Evolutionary conservation across 176 grass and related monocot genomes (phyloP).

Genomic region (Cenchrus purpureus): DNA sequence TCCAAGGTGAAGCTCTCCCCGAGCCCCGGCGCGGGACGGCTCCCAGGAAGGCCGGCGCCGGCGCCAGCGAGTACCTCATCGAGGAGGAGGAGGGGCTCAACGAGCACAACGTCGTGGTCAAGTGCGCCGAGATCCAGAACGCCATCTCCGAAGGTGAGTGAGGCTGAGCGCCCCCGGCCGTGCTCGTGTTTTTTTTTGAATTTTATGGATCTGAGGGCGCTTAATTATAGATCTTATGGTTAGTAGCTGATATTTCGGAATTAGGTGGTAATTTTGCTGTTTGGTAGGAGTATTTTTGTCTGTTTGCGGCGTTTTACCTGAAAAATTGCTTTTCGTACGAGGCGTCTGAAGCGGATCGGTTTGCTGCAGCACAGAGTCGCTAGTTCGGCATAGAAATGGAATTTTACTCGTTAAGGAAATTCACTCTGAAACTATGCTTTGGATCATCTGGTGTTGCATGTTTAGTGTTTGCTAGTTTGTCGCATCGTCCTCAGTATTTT

Average conservation of each 20-base stretch:
- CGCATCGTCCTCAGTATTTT: background rate
- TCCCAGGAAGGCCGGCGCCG: constrained; percentile 60
- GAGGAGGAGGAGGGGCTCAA: constrained; percentile 97
- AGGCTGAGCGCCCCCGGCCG: background rate
- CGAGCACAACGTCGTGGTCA: constrained; percentile 88
- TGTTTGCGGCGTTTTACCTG: background rate
- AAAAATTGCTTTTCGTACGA: background rate
- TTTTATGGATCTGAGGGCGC: constrained; percentile 3
- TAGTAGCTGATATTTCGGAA: background rate
- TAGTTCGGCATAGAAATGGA: background rate
- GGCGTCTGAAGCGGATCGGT: background rate
- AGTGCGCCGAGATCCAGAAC: constrained; percentile 87
- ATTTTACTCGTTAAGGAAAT: background rate
- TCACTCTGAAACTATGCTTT: background rate
- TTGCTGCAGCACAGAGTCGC: background rate
- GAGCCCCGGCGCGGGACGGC: constrained; percentile 32
- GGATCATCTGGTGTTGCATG: background rate
- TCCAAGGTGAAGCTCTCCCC: constrained; percentile 72
- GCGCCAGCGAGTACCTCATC: constrained; percentile 66
- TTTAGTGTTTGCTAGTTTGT: constrained; percentile 4
- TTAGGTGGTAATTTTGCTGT: background rate
- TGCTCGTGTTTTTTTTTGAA: background rate
- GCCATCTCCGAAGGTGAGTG: constrained; percentile 95
- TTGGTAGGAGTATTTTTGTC: constrained; percentile 19
- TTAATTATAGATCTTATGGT: constrained; percentile 28